Base-by-base conservation (phyloP, 2,329 filamentous ascomycete genomes). In the Botrytis tulipae region DNA sequence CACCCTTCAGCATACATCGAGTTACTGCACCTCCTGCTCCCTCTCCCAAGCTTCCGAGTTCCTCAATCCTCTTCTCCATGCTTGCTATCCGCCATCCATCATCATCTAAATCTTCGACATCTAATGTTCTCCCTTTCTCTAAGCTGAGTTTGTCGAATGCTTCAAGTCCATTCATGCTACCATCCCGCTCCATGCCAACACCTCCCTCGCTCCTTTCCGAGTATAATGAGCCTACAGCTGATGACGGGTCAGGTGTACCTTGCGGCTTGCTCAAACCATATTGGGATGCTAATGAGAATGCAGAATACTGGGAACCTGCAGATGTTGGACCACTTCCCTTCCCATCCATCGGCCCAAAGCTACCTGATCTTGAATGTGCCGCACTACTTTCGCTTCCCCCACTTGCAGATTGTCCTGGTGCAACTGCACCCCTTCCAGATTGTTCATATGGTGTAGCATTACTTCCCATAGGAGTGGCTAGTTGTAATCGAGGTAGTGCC, bases 1-100 rank as follows among this genome's bases (percentile, higher is more conserved):
- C 95, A 57, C 92, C 94, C 82, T 94, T 95, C 76, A 99, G 87
- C 82, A 91, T 92, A 82, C 94, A 97, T 80, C 92, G 91, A 37
- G 95, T 99, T 69, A 99, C 96, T 10, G 96, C 96, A 81, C 96
- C 96, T 76, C 96, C 96, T 66, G 96, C 96, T 78, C 96, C 96
- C 82, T 99, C 96, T 73, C 96, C 96, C 60, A 99, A 84, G 80
- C 92, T 94, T 42, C 95, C 96, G 42, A 97, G 84, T 83, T 99
- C 94, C 68, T 93, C 86, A 75, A 99, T 97, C 79, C 94, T 89
- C 77, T 93, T 92, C 81, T 97, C 93, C 82, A 93, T 89, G 80
- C 94, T 97, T 18, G 95, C 96, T 70, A 97, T 95, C 81, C 93
- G 90, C 96, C 96, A 99, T 32, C 94, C 94, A 76, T 97, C 93